Evolutionary conservation across 2,329 filamentous ascomycete genomes (phyloP), one percentile per base, ranked within the genome.

Genomic region (Colletotrichum salicis): DNA sequence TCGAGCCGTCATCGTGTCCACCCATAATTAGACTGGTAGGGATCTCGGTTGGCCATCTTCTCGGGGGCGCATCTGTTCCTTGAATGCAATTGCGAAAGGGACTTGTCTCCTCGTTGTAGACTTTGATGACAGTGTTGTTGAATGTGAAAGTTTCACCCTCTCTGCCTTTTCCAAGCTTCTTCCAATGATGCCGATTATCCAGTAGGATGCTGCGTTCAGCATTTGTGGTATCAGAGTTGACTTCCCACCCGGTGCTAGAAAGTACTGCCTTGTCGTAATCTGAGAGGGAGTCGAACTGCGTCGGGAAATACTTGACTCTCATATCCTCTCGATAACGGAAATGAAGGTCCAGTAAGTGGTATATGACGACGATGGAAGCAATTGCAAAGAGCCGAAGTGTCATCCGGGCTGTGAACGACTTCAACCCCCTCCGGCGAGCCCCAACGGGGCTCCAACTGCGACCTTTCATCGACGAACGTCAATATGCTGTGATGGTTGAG

Each of bases 31-130:
- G 59, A 8, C 76, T 78, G 13, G 75, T 77, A 2, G 77, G 74
- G 8, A 81, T 80, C 71, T 81, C 80, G 8, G 78, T 77, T 4
- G 79, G 79, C 79, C 79, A 81, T 56, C 75, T 76, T 12, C 74
- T 56, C 1, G 35, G 56, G 2, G 58, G 33, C 5, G 31, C 55
- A 10, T 60, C 66, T 0, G 60, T 19, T 1, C 59, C 73, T 0
- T 75, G 75, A 12, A 81, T 64, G 63, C 80, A 81, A 70, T 81
- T 80, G 52, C 80, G 75, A 59, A 80, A 76, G 8, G 80, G 80
- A 15, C 75, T 77, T 27, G 72, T 74, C 1, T 48, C 45, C 24
- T 75, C 66, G 31, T 76, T 74, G 70, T 78, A 81, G 22, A 77
- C 74, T 64, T 81, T 81, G 60, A 81, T 76, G 54, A 80, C 78